These are phyloP conservation scores for Henningerozyma blattae DNA, from an alignment of 805 yeast genomes.

Conservation along the genomic window DNA sequence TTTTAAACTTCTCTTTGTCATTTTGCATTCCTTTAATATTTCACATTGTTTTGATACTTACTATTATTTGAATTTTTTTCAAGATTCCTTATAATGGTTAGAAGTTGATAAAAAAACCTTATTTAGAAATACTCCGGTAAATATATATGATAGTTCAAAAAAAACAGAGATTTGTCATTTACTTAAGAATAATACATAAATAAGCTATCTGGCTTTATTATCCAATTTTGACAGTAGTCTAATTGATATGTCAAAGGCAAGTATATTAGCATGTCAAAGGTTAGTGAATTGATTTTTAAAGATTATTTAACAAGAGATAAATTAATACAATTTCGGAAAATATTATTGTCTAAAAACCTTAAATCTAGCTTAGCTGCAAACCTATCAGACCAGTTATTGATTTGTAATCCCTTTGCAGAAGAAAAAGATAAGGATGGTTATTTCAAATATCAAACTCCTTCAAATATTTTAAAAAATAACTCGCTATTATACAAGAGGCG, in stretches of 20 bases:
- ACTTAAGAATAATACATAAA: too few species aligned
- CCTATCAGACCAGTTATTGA: slow-evolving; percentile 42
- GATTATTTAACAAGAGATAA: background rate
- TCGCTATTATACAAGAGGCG: slow-evolving; percentile 36
- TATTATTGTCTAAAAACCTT: background rate
- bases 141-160: too few species aligned
- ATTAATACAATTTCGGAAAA: background rate
- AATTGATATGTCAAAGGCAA: background rate
- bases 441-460: slow-evolving; percentile 66
- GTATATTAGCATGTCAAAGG: background rate
- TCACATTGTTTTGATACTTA: too few species aligned
- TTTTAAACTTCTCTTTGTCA: too few species aligned
- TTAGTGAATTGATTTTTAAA: background rate
- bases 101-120: too few species aligned
- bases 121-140: too few species aligned
- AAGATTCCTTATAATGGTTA: too few species aligned
- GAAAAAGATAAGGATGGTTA: slow-evolving; percentile 63
- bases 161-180: too few species aligned
- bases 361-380: background rate
- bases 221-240: too few species aligned
- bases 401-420: slow-evolving; percentile 44
- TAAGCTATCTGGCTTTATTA: too few species aligned
- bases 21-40: too few species aligned
- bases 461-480: slow-evolving; percentile 8
- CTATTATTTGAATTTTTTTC: too few species aligned